Evolutionary conservation across 768 basidiomycete species (phyloP), one percentile per base, ranked within the genome.

Genomic region (Omphalotus guepiniiformis): DNA sequence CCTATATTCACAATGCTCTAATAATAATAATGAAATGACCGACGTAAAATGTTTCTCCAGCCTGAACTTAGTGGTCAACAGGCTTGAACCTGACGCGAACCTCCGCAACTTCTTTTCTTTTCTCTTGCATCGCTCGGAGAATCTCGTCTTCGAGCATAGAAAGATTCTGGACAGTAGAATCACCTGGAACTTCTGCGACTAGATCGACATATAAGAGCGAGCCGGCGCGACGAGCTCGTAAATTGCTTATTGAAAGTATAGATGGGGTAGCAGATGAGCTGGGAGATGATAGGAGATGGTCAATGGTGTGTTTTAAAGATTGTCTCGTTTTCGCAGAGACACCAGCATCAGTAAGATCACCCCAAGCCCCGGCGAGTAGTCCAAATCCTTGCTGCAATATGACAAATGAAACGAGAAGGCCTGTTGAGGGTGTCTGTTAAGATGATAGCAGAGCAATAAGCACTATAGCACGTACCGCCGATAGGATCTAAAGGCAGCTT

Each of bases 401-500:
- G 44, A 95, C 80, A 47, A 87, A 61, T n/a, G 92, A 93, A n/a
- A 95, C 91, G 40, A 93, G 57, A 16, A 96, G 65, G 21, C 92
- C 90, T 91, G 52, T 2, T 21, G 48, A 15, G 48, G 11, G 21
- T 34, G n/a, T 5, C 9, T 45, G 32, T 30, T 11, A 48, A 50
- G 32, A 11, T 49, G 23, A 36, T 28, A 48, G 42, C 15, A 25
- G 23, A 47, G 35, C 16, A 32, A 54, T 44, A 23, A 46, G 47
- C 41, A 26, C 54, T 5, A 27, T 15, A 29, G 7, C 7, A 60
- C 76, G 63, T 57, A 82, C 95, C 95, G 53, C 96, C 96, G 28
- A 99, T 75, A 7, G 96, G 94, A 62, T 99, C 96, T 29, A 98
- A 71, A 48, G 96, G 88, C 45, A 90, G 60, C n/a, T 79, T 72